These are phyloP conservation scores for Penicillium capsulatum DNA, from an alignment of 2,329 filamentous ascomycete species.

Conservation along the genomic window DNA sequence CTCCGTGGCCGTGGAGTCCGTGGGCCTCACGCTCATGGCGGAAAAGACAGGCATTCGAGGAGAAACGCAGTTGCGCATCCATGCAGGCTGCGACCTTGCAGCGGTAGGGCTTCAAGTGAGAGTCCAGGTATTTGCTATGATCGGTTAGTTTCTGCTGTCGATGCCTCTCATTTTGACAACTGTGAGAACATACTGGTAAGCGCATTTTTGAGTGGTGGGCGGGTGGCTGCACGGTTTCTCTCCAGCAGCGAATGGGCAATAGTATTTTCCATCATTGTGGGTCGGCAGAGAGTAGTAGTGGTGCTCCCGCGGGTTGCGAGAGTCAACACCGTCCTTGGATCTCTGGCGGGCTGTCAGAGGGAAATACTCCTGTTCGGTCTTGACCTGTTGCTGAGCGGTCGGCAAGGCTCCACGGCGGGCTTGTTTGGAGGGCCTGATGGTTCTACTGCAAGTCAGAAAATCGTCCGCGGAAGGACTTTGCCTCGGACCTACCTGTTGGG, in stretches of 20 bases:
- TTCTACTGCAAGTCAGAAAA: conserved; percentile 26
- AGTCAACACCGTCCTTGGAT: conserved; percentile 38
- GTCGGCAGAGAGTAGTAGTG: conserved; percentile 42
- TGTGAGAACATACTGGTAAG: conserved; percentile 78
- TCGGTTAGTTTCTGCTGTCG: conserved; percentile 23
- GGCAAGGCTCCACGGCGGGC: conserved; percentile 36
- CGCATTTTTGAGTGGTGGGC: conserved; percentile 95
- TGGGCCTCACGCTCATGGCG: conserved; percentile 95
- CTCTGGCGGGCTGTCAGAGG: conserved; percentile 29
- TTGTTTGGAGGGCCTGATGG: conserved; percentile 38
- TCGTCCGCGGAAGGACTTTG: not conserved
- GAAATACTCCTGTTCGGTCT: conserved; percentile 39
- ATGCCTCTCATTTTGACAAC: conserved; percentile 3
- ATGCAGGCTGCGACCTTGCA: conserved; percentile 84
- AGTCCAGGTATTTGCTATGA: conserved; percentile 89
- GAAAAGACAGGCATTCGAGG: conserved; percentile 88
- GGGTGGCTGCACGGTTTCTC: conserved; percentile 76
- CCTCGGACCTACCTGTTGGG: conserved; percentile 38
- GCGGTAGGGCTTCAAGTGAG: conserved; percentile 91
- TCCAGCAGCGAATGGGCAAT: conserved; percentile 77
- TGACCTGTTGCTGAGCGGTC: conserved; percentile 31
- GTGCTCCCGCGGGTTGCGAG: conserved; percentile 41
- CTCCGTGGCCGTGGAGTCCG: conserved; percentile 89
- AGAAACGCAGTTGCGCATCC: conserved; percentile 85
- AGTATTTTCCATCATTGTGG: conserved; percentile 72